A percentile compares a stretch with the other conserved stretches of the same genome.
Evolutionary conservation across 2,329 filamentous ascomycete species (phyloP).

Genomic region (Shiraia sp.): DNA sequence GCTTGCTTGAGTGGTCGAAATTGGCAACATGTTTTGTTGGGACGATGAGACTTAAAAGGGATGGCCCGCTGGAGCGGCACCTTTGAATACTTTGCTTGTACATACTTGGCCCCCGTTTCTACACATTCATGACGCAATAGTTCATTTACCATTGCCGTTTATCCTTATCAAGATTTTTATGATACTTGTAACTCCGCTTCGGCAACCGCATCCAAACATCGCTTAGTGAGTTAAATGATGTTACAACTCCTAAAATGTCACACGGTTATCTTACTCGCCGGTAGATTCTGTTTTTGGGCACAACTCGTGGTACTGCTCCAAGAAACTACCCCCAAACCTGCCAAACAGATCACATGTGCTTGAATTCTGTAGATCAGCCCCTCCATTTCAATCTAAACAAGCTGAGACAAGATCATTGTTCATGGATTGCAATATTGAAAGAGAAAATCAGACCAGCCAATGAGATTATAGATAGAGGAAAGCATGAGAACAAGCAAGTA

Average conservation of each 20-base stretch:
- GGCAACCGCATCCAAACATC: constrained; percentile 81
- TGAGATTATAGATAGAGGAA: no score
- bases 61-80: constrained; percentile 1
- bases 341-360: no score
- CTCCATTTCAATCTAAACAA: no score
- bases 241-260: constrained; percentile 83
- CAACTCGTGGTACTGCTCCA: constrained; percentile 74
- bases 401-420: no score
- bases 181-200: constrained; percentile 73
- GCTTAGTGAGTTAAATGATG: constrained; percentile 90
- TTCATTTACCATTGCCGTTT: constrained; percentile 54
- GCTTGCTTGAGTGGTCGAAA: constrained; percentile 11
- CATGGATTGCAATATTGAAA: no score
- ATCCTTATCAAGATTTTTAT: constrained; percentile 75
- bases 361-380: no score
- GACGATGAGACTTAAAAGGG: background rate
- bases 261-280: constrained; percentile 82
- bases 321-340: constrained; percentile 73
- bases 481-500: no score
- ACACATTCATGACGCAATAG: constrained; percentile 3
- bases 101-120: constrained; percentile 6
- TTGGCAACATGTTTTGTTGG: background rate
- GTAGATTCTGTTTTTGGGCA: constrained; percentile 80
- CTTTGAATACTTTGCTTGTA: constrained; percentile 5
- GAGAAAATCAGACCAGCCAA: no score